phyloP scores from a whole-genome alignment of 2,329 filamentous ascomycete genomes.

The Monosporascus sp. region DNA sequence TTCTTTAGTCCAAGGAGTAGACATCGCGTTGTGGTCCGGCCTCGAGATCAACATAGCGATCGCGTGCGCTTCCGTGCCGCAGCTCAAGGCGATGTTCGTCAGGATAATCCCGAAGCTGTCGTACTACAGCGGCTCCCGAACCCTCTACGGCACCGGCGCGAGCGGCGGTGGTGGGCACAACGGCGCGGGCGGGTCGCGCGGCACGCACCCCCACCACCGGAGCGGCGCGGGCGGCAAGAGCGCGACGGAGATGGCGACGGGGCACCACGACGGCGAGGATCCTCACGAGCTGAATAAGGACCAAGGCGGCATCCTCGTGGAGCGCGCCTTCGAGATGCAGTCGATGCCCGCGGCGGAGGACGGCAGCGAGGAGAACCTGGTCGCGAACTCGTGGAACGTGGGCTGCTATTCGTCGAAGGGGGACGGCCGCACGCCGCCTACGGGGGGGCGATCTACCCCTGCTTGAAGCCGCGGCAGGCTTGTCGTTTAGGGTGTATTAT shows the following conservation, averaged over 20 bases:
- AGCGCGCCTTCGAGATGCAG: slow-evolving; percentile 14
- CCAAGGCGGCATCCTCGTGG: slow-evolving; percentile 6
- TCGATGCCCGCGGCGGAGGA: slow-evolving; percentile 1
- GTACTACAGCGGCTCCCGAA: slow-evolving; percentile 5
- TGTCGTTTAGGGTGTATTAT: no score
- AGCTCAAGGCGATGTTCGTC: slow-evolving; percentile 26
- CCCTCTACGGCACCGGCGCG: slow-evolving; percentile 1
- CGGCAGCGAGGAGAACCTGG: slow-evolving; percentile 13
- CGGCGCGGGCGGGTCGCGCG: neutral
- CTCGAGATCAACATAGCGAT: slow-evolving; percentile 30
- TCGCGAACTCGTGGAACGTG: slow-evolving; percentile 1
- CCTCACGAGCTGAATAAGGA: neutral
- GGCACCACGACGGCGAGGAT: no score
- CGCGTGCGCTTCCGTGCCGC: slow-evolving; percentile 28
- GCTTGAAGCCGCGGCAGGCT: neutral
- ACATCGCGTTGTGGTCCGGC: slow-evolving; percentile 20
- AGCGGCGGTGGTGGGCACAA: neutral
- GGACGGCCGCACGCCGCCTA: neutral
- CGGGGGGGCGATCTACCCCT: neutral
- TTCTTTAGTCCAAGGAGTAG: slow-evolving; percentile 1
- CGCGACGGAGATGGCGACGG: neutral
- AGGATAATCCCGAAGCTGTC: slow-evolving; percentile 17
- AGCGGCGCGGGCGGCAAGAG: neutral
- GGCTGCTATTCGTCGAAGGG: neutral
- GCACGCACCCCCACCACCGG: neutral